Percentiles rank a stretch among this genome's conserved stretches.
Evolutionary conservation across 1,284 basidiomycete genomes (phyloP).

Genomic region (Ustilago crameri): DNA sequence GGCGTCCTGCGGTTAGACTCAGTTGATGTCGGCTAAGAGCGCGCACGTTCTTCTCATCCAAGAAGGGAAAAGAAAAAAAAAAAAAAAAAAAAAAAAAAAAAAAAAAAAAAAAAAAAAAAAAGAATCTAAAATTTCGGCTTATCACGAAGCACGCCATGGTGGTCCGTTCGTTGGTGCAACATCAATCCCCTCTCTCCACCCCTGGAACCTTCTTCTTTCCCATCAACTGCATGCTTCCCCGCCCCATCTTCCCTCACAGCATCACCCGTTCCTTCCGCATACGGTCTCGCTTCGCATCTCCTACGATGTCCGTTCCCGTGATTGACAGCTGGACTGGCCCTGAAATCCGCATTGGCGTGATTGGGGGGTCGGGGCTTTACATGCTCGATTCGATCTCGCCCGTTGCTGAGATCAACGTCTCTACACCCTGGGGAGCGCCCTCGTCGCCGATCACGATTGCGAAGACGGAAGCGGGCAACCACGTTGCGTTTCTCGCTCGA

Average conservation of each 20-base stretch:
- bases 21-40: too few species aligned
- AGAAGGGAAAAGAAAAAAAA: too few species aligned
- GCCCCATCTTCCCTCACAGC: neutral
- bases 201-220: too few species aligned
- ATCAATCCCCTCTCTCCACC: too few species aligned
- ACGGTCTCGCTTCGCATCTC: neutral
- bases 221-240: neutral
- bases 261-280: neutral
- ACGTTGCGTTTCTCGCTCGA: conserved; percentile 89
- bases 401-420: conserved; percentile 57
- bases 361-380: conserved; percentile 66
- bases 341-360: conserved; percentile 59
- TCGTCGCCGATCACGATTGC: conserved; percentile 91
- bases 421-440: conserved; percentile 88
- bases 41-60: too few species aligned
- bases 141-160: too few species aligned
- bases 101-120: neutral
- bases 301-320: conserved; percentile 20
- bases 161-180: too few species aligned
- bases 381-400: conserved; percentile 63
- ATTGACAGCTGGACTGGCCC: conserved; percentile 48
- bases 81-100: too few species aligned
- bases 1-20: too few species aligned
- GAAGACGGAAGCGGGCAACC: conserved; percentile 78
- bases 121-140: too few species aligned